Evolutionary conservation across 768 basidiomycete genomes (phyloP).

Genomic region (Leccinum broughii): DNA sequence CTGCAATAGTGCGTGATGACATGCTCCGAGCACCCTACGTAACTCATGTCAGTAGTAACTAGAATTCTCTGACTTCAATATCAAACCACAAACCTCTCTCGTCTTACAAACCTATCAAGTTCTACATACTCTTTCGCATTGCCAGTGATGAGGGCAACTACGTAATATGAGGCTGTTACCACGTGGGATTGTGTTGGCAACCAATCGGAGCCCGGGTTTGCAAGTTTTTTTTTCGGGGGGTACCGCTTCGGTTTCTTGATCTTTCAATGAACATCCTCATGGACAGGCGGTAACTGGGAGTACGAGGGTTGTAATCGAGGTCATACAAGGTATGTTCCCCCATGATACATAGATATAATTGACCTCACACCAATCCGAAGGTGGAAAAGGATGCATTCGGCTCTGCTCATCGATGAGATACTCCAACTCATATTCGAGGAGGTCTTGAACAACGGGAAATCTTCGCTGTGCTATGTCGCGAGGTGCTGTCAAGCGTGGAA

Average conservation of each 20-base stretch:
- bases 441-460: slow-evolving; percentile 29
- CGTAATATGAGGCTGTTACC: neutral
- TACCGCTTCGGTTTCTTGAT: slow-evolving; percentile 12
- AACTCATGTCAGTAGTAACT: slow-evolving; percentile 12
- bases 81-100: neutral
- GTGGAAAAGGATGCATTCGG: slow-evolving; percentile 40
- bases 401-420: slow-evolving; percentile 51
- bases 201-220: slow-evolving; percentile 12
- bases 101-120: too few species aligned
- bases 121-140: neutral
- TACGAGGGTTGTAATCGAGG: neutral
- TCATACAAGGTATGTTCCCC: slow-evolving; percentile 8
- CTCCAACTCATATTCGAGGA: slow-evolving; percentile 43
- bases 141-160: too few species aligned
- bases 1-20: slow-evolving; percentile 17
- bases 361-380: neutral
- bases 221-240: slow-evolving; percentile 20
- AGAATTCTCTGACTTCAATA: neutral
- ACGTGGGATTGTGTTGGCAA: slow-evolving; percentile 9
- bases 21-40: slow-evolving; percentile 1
- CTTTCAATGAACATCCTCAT: neutral
- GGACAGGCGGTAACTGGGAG: neutral
- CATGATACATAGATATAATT: neutral
- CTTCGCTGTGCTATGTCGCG: slow-evolving; percentile 38
- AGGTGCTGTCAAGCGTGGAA: slow-evolving; percentile 48